Evolutionary conservation across 2,329 filamentous ascomycete genomes (phyloP).

Genomic region (Aspergillus sp.): DNA sequence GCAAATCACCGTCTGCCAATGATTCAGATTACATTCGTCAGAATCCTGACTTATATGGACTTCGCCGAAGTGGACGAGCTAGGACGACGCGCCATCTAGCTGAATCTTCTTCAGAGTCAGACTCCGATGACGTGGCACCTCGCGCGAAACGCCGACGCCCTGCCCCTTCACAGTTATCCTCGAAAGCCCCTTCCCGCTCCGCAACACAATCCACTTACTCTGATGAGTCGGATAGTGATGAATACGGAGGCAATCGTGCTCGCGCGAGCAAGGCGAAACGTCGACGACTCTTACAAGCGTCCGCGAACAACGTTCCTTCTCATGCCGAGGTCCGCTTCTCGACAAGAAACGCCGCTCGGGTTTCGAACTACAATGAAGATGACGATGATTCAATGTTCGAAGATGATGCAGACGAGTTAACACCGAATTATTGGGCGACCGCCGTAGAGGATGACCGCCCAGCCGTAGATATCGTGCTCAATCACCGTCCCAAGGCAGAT

Average conservation of each 20-base stretch:
- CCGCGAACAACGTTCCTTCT: constrained; percentile 66
- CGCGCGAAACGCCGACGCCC: constrained; percentile 56
- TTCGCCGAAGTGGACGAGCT: constrained; percentile 81
- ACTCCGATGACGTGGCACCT: constrained; percentile 69
- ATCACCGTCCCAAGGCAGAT: constrained; percentile 78
- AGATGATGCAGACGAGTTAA: constrained; percentile 62
- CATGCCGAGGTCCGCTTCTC: constrained; percentile 89
- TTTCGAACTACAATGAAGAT: constrained; percentile 71
- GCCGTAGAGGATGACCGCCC: constrained; percentile 75
- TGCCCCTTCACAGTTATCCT: constrained; percentile 56
- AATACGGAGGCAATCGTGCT: constrained; percentile 76
- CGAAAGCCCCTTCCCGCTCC: constrained; percentile 51
- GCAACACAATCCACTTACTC: constrained; percentile 66
- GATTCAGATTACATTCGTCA: constrained; percentile 85
- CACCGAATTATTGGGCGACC: constrained; percentile 71
- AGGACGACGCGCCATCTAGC: constrained; percentile 66
- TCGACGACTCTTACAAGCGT: constrained; percentile 69
- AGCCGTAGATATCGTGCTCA: constrained; percentile 88
- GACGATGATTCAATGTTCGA: constrained; percentile 63
- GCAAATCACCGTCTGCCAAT: constrained; percentile 67
- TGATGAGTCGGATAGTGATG: constrained; percentile 69
- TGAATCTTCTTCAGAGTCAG: constrained; percentile 67
- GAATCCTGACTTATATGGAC: constrained; percentile 92
- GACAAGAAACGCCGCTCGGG: constrained; percentile 78
- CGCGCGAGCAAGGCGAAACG: constrained; percentile 75